Base-by-base conservation (phyloP, 164 flowering plant species). In the Protea cynaroides region DNA sequence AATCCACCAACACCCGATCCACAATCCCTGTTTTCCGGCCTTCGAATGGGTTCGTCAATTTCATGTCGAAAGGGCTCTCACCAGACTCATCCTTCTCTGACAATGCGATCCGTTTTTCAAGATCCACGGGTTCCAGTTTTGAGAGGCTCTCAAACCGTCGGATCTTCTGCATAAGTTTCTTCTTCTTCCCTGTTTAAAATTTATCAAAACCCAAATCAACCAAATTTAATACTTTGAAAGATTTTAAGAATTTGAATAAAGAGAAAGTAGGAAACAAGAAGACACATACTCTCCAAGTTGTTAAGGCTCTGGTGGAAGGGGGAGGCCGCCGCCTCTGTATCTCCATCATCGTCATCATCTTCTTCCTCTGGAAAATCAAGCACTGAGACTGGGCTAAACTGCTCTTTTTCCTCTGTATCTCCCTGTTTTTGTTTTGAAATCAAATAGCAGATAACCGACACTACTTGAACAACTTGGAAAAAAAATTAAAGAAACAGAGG, bases 311-410 rank as follows among this genome's bases (percentile, higher is more conserved):
- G 72, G 25, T 67, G 65, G 66, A 78, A 80, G 55, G 78, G 73
- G 0, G 84, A 78, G 38, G n/a, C 1, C 34, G 69, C 55, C n/a
- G 14, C 2, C 52, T 47, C 52, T 6, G 64, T 49, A 24, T 68
- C 75, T 14, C 81, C 84, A 24, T 68, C 76, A 11, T 81, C 84
- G 25, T 81, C 46, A 23, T 68, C 76, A 11, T 82, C 84, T 24
- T 81, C 87, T 62, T 87, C 87, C 44, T 77, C 79, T 43, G 89
- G 86, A 60, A 83, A 85, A 61, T 85, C 91, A 59, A 84, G 65
- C 47, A 86, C 81, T 2, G 93, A 87, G 21, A 87, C 83, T 1
- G 93, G 96, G 75, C 96, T 89, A 15, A 81, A 78, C 46, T 89
- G 92, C 37, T 87, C 91, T 71, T 87, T 84, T 56, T 73, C 89